phyloP scores from a whole-genome alignment of 345 rosid genomes.

The Excoecaria agallocha region DNA sequence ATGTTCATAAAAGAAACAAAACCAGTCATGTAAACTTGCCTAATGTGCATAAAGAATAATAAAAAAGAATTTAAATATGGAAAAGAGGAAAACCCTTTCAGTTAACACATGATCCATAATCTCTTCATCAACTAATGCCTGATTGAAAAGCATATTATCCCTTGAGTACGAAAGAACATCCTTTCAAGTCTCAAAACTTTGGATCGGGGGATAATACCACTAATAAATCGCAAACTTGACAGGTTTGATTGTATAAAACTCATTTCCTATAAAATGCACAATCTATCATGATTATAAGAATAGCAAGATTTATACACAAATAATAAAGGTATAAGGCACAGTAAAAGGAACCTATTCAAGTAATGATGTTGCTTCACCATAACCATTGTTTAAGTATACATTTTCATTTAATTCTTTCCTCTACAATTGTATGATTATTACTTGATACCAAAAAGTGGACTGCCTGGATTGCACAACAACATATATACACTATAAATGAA shows the following conservation, averaged over 20 bases:
- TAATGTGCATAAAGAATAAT: background rate
- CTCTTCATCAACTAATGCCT: conserved; percentile 81
- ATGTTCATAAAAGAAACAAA: too few relatives aligned
- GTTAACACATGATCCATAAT: conserved; percentile 82
- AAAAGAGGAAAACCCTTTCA: conserved; percentile 63
- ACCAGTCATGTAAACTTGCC: conserved; percentile 6
- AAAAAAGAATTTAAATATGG: background rate
- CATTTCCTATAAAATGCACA: conserved; percentile 56
- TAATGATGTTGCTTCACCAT: conserved; percentile 56
- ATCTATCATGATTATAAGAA: conserved; percentile 19
- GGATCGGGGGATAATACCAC: conserved; percentile 75
- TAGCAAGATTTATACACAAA: conserved; percentile 18
- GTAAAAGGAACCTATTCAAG: conserved; percentile 67
- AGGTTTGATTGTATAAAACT: conserved; percentile 56
- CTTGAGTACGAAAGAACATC: conserved; percentile 94
- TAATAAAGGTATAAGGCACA: conserved; percentile 17
- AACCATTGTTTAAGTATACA: conserved; percentile 46
- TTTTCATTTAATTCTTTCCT: conserved; percentile 70
- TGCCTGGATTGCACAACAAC: conserved; percentile 49
- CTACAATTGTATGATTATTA: conserved; percentile 56
- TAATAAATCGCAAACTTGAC: conserved; percentile 81
- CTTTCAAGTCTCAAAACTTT: conserved; percentile 79
- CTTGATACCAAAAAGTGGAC: conserved; percentile 75
- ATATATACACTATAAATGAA: background rate
- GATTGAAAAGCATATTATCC: conserved; percentile 98